Evolutionary conservation across 1,284 basidiomycete species (phyloP).

Genomic region (Thecaphora frezii): DNA sequence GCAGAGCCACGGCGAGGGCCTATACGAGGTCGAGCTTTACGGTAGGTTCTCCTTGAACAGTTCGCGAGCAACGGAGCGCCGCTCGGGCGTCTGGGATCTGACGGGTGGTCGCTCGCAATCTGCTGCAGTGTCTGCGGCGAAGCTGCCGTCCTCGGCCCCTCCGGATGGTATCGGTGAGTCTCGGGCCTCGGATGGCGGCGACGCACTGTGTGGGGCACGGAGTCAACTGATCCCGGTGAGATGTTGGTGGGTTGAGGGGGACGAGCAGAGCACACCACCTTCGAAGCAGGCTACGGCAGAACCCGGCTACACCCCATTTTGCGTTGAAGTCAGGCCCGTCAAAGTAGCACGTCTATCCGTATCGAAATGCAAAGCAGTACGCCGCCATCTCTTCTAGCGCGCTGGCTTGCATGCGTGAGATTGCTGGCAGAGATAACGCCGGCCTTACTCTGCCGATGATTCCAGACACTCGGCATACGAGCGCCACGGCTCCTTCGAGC

Average conservation of each 20-base stretch:
- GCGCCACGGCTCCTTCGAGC: constrained; percentile 19
- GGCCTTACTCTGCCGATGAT: no score
- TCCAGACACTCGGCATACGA: constrained; percentile 7
- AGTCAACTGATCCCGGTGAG: no score
- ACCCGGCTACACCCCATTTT: constrained; percentile 24
- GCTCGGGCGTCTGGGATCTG: not conserved
- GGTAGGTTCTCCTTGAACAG: no score
- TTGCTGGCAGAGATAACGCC: no score
- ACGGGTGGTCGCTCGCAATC: not conserved
- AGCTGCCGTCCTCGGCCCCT: constrained; percentile 18
- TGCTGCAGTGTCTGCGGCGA: constrained; percentile 24
- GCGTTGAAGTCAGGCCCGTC: constrained; percentile 5
- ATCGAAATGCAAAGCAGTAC: no score
- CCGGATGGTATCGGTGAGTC: constrained; percentile 36
- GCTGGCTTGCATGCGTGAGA: no score
- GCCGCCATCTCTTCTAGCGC: no score
- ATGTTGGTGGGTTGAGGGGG: not conserved
- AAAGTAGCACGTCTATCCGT: no score
- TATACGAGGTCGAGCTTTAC: constrained; percentile 38
- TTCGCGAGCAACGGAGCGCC: no score
- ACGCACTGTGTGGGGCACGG: no score
- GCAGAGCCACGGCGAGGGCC: constrained; percentile 26
- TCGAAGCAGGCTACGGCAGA: constrained; percentile 17
- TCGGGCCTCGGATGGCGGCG: no score
- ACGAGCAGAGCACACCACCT: constrained; percentile 19